A percentile compares a stretch with the other conserved stretches of the same genome.
Evolutionary conservation across 73 alveolate species (phyloP).

Genomic region (Strombidium stylifer): DNA sequence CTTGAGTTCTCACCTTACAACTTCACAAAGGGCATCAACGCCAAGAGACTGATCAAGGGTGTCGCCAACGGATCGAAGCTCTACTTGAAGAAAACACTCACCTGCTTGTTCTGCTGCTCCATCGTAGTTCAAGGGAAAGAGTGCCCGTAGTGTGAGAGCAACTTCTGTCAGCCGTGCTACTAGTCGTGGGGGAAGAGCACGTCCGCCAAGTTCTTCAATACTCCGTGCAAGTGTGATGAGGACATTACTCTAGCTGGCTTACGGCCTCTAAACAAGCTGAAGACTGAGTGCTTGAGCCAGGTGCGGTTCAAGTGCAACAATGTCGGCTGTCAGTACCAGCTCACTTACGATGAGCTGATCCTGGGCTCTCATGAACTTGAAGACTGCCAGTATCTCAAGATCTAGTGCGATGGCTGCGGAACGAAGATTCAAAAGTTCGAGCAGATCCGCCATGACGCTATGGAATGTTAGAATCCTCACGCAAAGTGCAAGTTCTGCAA

Average conservation of each 20-base stretch:
- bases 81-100: not conserved
- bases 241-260: not conserved
- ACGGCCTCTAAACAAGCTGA: not conserved
- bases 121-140: constrained; percentile 15
- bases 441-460: constrained; percentile 1
- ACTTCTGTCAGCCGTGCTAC: constrained; percentile 8
- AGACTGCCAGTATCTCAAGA: constrained; percentile 2
- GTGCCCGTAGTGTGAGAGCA: constrained; percentile 4
- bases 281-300: constrained; percentile 1
- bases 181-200: constrained; percentile 5
- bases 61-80: not conserved
- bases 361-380: constrained; percentile 24
- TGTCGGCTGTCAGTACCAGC: not conserved
- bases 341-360: constrained; percentile 13
- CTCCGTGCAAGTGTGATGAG: constrained; percentile 12
- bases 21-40: constrained; percentile 5
- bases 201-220: constrained; percentile 2
- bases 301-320: constrained; percentile 12
- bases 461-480: constrained; percentile 7
- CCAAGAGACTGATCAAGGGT: constrained; percentile 14
- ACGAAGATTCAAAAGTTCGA: constrained; percentile 3
- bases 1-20: constrained; percentile 19
- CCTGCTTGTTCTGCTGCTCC: constrained; percentile 1
- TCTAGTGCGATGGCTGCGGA: constrained; percentile 25
- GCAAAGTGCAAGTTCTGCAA: constrained; percentile 5